A percentile compares a stretch with the other conserved stretches of the same genome.
Conservation (phyloP, 345 rosid species). For the Eutrema heterophyllum region DNA sequence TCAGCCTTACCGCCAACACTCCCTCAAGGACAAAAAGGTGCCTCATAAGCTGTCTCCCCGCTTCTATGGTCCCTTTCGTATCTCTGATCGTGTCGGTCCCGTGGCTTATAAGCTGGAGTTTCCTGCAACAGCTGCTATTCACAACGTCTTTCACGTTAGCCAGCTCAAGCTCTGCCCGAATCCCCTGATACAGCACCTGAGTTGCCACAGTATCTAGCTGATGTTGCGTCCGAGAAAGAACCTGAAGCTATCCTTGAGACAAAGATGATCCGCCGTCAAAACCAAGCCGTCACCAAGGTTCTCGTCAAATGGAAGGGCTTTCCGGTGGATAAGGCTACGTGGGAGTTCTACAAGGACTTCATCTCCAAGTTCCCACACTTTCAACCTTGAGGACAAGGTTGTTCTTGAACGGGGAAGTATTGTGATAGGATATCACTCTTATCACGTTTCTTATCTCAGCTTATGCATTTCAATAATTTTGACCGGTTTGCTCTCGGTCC, state of each 20-base stretch:
- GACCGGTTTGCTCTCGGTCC: too few relatives aligned
- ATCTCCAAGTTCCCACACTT: too few relatives aligned
- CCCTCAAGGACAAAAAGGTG: neutral
- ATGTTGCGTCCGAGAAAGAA: accelerated
- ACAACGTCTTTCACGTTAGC: neutral
- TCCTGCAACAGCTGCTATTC: accelerated
- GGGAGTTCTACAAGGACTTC: too few relatives aligned
- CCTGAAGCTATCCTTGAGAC: neutral
- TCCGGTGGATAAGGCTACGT: too few relatives aligned
- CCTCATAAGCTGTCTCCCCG: neutral
- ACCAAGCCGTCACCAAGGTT: too few relatives aligned
- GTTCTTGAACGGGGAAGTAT: too few relatives aligned
- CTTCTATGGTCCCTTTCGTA: neutral
- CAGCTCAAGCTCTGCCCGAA: neutral
- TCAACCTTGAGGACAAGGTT: too few relatives aligned
- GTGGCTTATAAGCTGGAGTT: accelerated
- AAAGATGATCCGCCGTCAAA: too few relatives aligned
- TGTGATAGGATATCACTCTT: too few relatives aligned
- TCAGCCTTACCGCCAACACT: neutral
- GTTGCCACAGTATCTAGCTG: accelerated
- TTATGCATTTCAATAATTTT: too few relatives aligned
- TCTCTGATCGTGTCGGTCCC: accelerated
- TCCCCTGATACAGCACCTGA: accelerated
- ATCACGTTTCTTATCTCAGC: too few relatives aligned
- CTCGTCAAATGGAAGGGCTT: too few relatives aligned